Conservation (phyloP, 441 rosid genomes). For the Macaranga tanarius region DNA sequence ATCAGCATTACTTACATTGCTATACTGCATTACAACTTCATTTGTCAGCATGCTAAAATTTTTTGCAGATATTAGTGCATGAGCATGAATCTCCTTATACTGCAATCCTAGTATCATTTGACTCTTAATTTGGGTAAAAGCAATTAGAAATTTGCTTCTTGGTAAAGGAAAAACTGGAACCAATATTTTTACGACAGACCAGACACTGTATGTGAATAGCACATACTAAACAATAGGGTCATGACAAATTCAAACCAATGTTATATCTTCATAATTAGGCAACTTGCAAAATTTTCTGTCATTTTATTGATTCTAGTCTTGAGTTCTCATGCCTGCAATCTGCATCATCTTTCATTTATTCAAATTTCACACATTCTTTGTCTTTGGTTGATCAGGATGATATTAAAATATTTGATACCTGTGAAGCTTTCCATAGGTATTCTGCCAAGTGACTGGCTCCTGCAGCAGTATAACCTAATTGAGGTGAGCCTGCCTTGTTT, state of each 20-base stretch:
- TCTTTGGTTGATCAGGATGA: conserved; percentile 61
- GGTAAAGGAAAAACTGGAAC: too few species aligned
- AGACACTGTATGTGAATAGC: too few species aligned
- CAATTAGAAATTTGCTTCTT: too few species aligned
- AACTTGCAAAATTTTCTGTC: background rate
- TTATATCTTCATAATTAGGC: too few species aligned
- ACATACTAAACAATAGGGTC: too few species aligned
- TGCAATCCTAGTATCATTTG: too few species aligned
- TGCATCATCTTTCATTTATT: background rate
- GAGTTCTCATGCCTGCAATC: background rate
- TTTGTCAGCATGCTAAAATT: too few species aligned
- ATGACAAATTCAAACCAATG: too few species aligned
- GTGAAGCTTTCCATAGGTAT: conserved; percentile 88
- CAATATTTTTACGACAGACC: too few species aligned
- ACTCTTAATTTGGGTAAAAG: too few species aligned
- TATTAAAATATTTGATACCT: conserved; percentile 85
- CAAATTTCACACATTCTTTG: background rate
- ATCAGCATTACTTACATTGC: background rate
- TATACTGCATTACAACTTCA: background rate
- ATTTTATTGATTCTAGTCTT: background rate
- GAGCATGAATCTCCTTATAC: too few species aligned
- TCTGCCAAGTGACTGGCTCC: conserved; percentile 62
- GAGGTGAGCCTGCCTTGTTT: conserved; percentile 50
- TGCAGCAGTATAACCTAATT: conserved; percentile 60
- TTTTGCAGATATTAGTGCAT: too few species aligned